Percentiles rank a stretch among this genome's conserved stretches.
Conservation (phyloP, 768 basidiomycete species). For the Tylopilus vinaceipallidus region DNA sequence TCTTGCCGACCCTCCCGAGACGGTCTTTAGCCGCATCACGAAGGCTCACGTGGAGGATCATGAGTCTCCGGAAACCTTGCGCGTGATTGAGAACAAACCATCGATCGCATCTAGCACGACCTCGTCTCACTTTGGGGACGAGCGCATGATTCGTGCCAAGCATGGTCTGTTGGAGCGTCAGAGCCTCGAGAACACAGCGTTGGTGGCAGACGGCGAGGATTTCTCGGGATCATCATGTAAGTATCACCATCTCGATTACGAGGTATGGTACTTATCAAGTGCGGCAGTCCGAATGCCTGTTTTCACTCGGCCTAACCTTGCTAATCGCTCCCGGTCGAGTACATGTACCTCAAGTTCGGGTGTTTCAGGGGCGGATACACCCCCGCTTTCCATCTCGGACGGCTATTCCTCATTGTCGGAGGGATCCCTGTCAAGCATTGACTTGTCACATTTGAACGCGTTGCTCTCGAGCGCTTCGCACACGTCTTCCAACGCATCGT, state of each 20-base stretch:
- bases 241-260: constrained; percentile 21
- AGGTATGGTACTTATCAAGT: constrained; percentile 1
- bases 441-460: constrained; percentile 58
- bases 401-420: constrained; percentile 64
- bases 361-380: constrained; percentile 69
- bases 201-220: constrained; percentile 70
- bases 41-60: constrained; percentile 7
- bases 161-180: constrained; percentile 61
- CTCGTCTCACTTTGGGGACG: constrained; percentile 63
- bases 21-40: constrained; percentile 39
- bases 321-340: constrained; percentile 59
- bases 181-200: constrained; percentile 63
- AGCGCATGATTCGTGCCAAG: constrained; percentile 65
- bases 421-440: constrained; percentile 77
- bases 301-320: constrained; percentile 57
- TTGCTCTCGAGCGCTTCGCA: constrained; percentile 55
- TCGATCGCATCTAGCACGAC: constrained; percentile 60
- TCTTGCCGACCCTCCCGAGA: constrained; percentile 21
- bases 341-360: constrained; percentile 67
- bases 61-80: constrained; percentile 42
- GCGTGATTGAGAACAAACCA: constrained; percentile 53
- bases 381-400: constrained; percentile 67
- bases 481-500: constrained; percentile 45
- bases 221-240: constrained; percentile 45
- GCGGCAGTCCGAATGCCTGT: constrained; percentile 48